Percentiles rank a stretch among this genome's conserved stretches.
Evolutionary conservation across 768 basidiomycete species (phyloP).

Genomic region (Kwoniella europaea): DNA sequence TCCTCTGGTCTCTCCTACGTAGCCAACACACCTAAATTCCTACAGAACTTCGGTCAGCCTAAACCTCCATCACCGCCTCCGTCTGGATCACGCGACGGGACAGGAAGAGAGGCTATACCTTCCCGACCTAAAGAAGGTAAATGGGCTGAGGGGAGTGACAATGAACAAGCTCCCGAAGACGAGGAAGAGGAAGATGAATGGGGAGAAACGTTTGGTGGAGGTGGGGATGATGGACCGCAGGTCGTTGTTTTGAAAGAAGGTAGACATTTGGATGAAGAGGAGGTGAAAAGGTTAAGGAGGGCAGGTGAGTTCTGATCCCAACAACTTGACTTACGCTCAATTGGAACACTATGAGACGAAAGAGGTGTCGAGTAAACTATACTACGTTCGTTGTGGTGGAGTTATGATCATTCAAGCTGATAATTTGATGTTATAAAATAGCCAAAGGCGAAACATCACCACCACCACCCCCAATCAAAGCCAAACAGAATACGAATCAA

Average conservation of each 20-base stretch:
- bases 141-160: constrained; percentile 54
- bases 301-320: constrained; percentile 36
- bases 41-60: constrained; percentile 32
- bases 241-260: constrained; percentile 87
- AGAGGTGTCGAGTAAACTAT: no score
- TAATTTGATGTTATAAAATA: background rate
- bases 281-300: constrained; percentile 69
- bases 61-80: constrained; percentile 11
- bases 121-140: constrained; percentile 49
- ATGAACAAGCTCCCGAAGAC: constrained; percentile 31
- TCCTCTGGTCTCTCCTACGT: constrained; percentile 27
- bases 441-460: constrained; percentile 10
- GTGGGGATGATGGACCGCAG: constrained; percentile 79
- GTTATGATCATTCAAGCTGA: background rate
- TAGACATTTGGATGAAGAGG: constrained; percentile 78
- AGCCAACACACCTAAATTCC: constrained; percentile 27
- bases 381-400: background rate
- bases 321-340: no score
- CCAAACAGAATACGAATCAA: constrained; percentile 2
- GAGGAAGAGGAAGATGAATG: constrained; percentile 76
- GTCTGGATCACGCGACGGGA: constrained; percentile 3
- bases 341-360: no score
- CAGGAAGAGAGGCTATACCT: constrained; percentile 45
- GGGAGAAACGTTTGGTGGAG: constrained; percentile 53
- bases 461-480: background rate